Evolutionary conservation across 2,329 filamentous ascomycete species (phyloP), one percentile per base, ranked within the genome.

Genomic region (Neopestalotiopsis clavispora): DNA sequence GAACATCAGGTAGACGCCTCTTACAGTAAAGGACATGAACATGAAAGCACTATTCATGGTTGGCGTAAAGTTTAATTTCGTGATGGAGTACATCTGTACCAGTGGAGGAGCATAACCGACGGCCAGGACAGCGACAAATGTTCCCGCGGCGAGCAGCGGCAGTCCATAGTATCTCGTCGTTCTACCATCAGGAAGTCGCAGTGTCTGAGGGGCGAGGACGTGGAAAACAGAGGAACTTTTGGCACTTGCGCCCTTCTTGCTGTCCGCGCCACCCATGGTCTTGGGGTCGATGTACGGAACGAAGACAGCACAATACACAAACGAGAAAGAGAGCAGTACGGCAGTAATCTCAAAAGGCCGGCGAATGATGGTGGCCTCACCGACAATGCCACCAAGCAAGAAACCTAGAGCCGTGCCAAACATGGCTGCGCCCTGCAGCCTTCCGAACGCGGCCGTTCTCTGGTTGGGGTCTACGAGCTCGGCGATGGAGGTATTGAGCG

Each of bases 401-500:
- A 71, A 69, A 3, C 74, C 74, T 7, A 73, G 5, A 1, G 74
- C 72, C 13, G 66, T 68, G 28, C 73, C 74, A 4, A 75, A 40
- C 74, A 77, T 73, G 56, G 70, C 45, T 23, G 70, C 52, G 45
- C 75, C 71, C 63, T 77, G 73, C n/a, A 76, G 69, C 34, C 86
- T 83, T 1, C 91, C 91, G 68, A 93, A 87, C 0, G 90, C 86
- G 0, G 84, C 87, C 0, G 91, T 93, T 2, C 91, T 81, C 68
- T 85, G 80, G 13, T 84, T 78, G 0, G 89, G 86, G 56, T 86
- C 82, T 0, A 91, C 87, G 2, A 92, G 82, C 74, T 92, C 90
- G 1, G 90, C 87, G 1, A 90, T 87, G 65, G 91, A 89, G 14
- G 90, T 89, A 73, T 93, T 93, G 32, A 92, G 81, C 0, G 90